A percentile compares a stretch with the other conserved stretches of the same genome.
Evolutionary conservation across 805 yeast species (phyloP).

Genomic region (Schwanniomyces vanrijiae): DNA sequence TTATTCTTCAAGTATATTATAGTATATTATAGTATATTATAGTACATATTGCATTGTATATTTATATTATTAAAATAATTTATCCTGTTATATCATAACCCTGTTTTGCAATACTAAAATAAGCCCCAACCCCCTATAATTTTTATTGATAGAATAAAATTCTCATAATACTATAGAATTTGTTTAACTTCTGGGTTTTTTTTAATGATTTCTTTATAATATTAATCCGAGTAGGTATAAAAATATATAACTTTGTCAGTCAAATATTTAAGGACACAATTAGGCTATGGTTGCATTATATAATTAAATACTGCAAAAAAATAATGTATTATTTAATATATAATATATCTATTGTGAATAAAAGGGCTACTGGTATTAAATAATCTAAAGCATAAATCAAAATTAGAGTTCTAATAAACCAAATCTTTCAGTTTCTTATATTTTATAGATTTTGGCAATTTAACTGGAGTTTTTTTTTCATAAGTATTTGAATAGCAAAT

Average conservation of each 20-base stretch:
- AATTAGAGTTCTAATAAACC: conserved; percentile 16
- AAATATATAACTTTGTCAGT: conserved; percentile 31
- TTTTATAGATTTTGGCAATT: conserved; percentile 9
- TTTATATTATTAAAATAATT: conserved; percentile 7
- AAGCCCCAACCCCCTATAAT: not conserved
- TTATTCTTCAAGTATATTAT: not conserved
- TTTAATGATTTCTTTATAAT: not conserved
- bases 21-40: not conserved
- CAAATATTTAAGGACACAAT: conserved; percentile 21
- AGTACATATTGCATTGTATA: not conserved
- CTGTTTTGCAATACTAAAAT: conserved; percentile 22
- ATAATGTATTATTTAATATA: conserved; percentile 5
- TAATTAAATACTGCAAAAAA: conserved; percentile 28
- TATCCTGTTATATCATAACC: conserved; percentile 36
- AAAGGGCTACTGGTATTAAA: not conserved
- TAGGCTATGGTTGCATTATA: conserved; percentile 19
- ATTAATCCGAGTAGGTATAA: conserved; percentile 13
- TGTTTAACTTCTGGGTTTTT: conserved; percentile 4
- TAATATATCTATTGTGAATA: conserved; percentile 1
- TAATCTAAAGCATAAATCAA: not conserved
- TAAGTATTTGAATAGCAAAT: conserved; percentile 31
- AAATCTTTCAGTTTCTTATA: conserved; percentile 21
- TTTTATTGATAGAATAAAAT: conserved; percentile 19
- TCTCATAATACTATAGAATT: conserved; percentile 12
- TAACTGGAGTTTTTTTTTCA: conserved; percentile 25